Percentiles rank a stretch among this genome's conserved stretches.
Evolutionary conservation across 2,329 filamentous ascomycete genomes (phyloP).

Genomic region (Elsinoe batatas): DNA sequence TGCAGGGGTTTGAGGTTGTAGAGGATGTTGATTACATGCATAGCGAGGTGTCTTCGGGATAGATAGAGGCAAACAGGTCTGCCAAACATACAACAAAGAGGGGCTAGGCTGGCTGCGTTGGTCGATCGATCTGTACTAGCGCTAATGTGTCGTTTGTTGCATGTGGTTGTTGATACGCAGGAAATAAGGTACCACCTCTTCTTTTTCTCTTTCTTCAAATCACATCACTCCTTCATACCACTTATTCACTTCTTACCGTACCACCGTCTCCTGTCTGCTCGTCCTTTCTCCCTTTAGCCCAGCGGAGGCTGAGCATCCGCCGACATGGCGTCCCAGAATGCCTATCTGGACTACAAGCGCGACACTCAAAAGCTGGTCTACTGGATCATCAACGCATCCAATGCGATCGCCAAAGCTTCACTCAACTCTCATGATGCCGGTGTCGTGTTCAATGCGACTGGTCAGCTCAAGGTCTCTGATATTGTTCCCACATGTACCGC

Average conservation of each 20-base stretch:
- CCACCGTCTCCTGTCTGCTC: no score
- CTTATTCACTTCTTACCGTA: no score
- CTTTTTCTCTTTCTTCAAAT: no score
- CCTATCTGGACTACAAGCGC: not conserved
- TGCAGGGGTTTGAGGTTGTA: constrained; percentile 64
- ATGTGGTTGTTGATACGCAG: not conserved
- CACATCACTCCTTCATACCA: no score
- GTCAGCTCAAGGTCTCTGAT: not conserved
- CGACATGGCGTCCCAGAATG: not conserved
- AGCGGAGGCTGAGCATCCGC: no score
- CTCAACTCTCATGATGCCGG: no score
- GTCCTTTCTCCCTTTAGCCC: no score
- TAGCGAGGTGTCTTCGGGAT: not conserved
- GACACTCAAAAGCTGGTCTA: not conserved
- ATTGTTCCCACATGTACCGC: no score
- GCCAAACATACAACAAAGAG: not conserved
- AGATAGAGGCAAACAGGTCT: not conserved
- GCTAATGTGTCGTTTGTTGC: not conserved
- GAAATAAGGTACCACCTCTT: no score
- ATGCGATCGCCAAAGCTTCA: not conserved
- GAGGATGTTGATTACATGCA: not conserved
- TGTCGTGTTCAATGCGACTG: not conserved
- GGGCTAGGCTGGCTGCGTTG: not conserved
- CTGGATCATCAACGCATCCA: not conserved
- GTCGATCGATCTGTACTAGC: not conserved